Conservation (phyloP, 78 protist genomes). For the Speleostelium caveatum region DNA sequence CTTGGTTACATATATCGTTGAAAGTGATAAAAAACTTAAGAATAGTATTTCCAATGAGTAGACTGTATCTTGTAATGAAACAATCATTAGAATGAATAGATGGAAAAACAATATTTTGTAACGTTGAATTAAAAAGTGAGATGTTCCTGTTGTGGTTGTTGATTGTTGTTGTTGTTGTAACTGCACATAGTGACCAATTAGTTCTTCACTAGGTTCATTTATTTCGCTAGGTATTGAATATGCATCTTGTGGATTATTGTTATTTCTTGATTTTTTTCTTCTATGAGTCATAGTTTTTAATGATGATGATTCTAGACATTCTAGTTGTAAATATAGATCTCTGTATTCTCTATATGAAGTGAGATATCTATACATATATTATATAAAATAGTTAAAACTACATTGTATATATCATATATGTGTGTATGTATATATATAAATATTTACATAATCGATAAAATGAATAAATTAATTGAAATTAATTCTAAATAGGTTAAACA, state of each 20-base stretch:
- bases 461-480: slow-evolving; percentile 14
- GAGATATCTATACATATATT: slow-evolving; percentile 12
- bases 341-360: slow-evolving; percentile 48
- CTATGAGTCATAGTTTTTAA: background rate
- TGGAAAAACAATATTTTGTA: slow-evolving; percentile 38
- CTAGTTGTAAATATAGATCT: slow-evolving; percentile 20
- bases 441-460: slow-evolving; percentile 36
- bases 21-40: slow-evolving; percentile 25
- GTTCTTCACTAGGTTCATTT: background rate
- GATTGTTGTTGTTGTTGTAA: background rate
- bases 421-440: too few relatives aligned
- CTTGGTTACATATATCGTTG: slow-evolving; percentile 2
- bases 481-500: slow-evolving; percentile 34
- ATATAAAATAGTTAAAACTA: background rate
- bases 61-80: slow-evolving; percentile 28
- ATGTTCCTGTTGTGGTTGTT: background rate
- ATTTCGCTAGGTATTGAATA: background rate
- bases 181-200: background rate
- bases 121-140: slow-evolving; percentile 12
- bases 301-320: background rate
- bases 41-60: slow-evolving; percentile 24
- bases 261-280: too few relatives aligned
- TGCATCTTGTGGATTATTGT: too few relatives aligned
- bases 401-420: background rate
- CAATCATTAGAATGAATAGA: slow-evolving; percentile 5